Percentiles rank a stretch among this genome's conserved stretches.
These are phyloP conservation scores for Funneliformis geosporum DNA, from an alignment of 192 early-diverging fungal species.

Conservation along the genomic window DNA sequence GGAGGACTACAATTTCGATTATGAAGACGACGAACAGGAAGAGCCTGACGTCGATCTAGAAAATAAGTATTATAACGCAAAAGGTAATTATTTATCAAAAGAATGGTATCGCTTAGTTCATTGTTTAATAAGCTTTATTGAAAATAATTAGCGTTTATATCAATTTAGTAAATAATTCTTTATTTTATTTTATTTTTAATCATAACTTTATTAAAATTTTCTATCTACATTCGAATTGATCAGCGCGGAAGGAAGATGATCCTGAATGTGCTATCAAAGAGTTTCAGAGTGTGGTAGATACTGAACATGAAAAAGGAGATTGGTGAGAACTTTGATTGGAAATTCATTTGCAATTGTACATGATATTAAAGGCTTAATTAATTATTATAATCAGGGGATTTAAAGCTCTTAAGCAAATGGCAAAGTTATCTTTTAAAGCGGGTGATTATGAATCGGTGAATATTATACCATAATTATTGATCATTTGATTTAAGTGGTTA, in stretches of 20 bases:
- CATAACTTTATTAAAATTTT: background rate
- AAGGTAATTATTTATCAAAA: slow-evolving; percentile 52
- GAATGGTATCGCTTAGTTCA: too few species aligned
- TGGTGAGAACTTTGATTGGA: slow-evolving; percentile 57
- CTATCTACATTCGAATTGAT: slow-evolving; percentile 14
- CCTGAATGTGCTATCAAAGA: slow-evolving; percentile 71
- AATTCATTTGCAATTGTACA: background rate
- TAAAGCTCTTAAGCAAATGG: slow-evolving; percentile 86
- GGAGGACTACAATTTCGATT: slow-evolving; percentile 89
- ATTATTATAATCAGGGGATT: slow-evolving; percentile 69
- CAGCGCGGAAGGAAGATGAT: slow-evolving; percentile 77
- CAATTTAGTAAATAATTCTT: too few species aligned
- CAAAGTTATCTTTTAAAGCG: slow-evolving; percentile 75
- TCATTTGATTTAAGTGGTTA: too few species aligned
- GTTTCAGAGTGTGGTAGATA: slow-evolving; percentile 76
- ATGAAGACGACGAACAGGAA: slow-evolving; percentile 81
- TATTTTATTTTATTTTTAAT: background rate
- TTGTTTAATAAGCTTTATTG: too few species aligned
- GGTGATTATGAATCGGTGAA: slow-evolving; percentile 61
- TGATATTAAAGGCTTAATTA: background rate
- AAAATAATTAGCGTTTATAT: too few species aligned
- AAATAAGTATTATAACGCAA: slow-evolving; percentile 89
- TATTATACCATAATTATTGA: slow-evolving; percentile 8
- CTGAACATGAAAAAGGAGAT: slow-evolving; percentile 80
- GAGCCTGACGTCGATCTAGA: slow-evolving; percentile 82